Evolutionary conservation across 2,329 filamentous ascomycete species (phyloP).

Genomic region (Ploettnerulaceae sp.): DNA sequence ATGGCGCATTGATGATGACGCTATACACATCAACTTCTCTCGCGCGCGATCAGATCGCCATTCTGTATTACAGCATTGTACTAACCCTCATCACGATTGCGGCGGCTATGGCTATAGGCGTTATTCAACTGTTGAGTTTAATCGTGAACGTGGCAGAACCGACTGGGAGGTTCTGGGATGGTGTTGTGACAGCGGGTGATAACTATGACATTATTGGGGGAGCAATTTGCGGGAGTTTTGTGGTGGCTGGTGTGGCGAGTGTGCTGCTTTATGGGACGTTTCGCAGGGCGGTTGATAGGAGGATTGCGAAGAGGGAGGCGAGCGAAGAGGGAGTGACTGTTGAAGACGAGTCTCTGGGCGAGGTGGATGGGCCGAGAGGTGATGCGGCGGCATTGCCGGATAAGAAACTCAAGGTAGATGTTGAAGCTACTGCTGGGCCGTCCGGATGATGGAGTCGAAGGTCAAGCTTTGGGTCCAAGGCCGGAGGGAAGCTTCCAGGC

Average conservation of each 20-base stretch:
- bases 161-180: constrained; percentile 82
- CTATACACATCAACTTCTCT: constrained; percentile 80
- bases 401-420: background rate
- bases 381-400: background rate
- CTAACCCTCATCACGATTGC: constrained; percentile 35
- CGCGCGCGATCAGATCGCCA: constrained; percentile 76
- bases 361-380: background rate
- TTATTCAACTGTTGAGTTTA: constrained; percentile 77
- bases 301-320: background rate
- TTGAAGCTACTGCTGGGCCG: background rate
- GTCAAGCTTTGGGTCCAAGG: background rate
- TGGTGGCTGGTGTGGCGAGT: constrained; percentile 60
- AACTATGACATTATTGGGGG: constrained; percentile 84
- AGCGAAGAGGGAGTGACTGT: background rate
- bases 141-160: constrained; percentile 62
- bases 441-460: background rate
- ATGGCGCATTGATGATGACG: constrained; percentile 92
- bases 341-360: background rate
- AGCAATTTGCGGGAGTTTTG: constrained; percentile 77
- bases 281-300: constrained; percentile 4
- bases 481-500: too few species aligned
- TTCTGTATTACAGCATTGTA: constrained; percentile 76
- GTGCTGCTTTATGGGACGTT: constrained; percentile 72
- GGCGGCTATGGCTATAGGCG: constrained; percentile 61
- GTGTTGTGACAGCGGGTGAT: constrained; percentile 69